Base-by-base conservation (phyloP, 129 eudicot genomes). In the Tagetes patula region DNA sequence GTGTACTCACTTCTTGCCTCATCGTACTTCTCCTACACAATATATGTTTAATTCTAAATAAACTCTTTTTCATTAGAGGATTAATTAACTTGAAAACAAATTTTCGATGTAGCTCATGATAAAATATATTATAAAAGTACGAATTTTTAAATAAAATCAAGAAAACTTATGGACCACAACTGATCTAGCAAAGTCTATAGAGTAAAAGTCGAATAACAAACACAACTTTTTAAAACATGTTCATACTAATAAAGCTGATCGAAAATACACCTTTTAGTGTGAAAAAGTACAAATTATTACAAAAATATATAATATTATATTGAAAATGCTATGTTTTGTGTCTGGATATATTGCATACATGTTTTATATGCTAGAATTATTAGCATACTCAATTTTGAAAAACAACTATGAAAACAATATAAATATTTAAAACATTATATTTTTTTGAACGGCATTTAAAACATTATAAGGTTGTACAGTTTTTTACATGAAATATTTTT, bases 1-100 rank as follows among this genome's bases (percentile, higher is more conserved):
- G 84, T 54, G 32, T 73, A 78, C 37, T 77, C 87, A 69, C 81
- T 86, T 52, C 84, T 86, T 30, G 83, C 40, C 39, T 86, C 96
- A 75, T 86, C 93, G 65, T 78, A 77, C 48, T 67, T 84, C 58
- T 88, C 96, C 96, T 88, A 52, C 69, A 76, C 65, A 50, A 70
- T 0, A 67, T 0, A 32, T 3, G 27, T 58, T 10, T 14, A 58
- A 33, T 3, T 58, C 0, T 58, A 31, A 31, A 6, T 58, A 32
- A 33, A 56, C n/a, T 0, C 6, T 58, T 58, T 58, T 58, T 10
- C 60, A 6, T 4, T 4, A 10, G 34, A 20, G 7, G n/a, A 39
- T 39, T 39, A 39, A 40, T n/a, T 14, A n/a, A 64, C n/a, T n/a
- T 64, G 12, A 36, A 49, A 46, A 47, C 30, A 40, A 41, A 38